Base-by-base conservation (phyloP, 352 stramenopile genomes). In the Phytophthora colocasiae region DNA sequence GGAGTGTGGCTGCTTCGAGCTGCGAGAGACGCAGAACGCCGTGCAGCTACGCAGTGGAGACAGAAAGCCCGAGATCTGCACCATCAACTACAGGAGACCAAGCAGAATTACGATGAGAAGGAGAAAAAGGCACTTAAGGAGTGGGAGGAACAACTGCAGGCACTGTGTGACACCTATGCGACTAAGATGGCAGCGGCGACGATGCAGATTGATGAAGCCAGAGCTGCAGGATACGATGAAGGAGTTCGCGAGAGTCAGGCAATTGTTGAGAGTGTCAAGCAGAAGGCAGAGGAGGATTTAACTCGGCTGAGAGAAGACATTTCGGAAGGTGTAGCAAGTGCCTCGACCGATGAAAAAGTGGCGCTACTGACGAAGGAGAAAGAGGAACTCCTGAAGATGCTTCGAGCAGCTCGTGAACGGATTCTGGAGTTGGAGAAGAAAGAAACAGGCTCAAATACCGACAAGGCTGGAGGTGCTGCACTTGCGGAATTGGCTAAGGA, bases 131-230 rank as follows among this genome's bases (percentile, higher is more conserved):
- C 86, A 4, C 58, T 81, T 5, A 58, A 81, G 17, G 71, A 85
- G 43, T 83, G 84, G 66, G 73, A 91, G 41, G 66, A 77, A 40
- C 72, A 91, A 38, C 84, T 89, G 53, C 75, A 92, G 63, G 64
- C 69, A 32, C 58, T 96, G 14, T 92, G 81, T 59, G 81, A 91
- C 43, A 73, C 70, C 6, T 96, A 92, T 61, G 85, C 94, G 59
- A 65, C 61, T 27, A 93, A 84, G 66, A 92, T 94, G 83, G 63
- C 63, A 1, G 76, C 89, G 55, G 70, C 76, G 12, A 92, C 81
- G n/a, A 71, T 87, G 54, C 85, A 94, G 54, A 86, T 96, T 43
- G 84, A 94, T 44, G 85, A 87, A n/a, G 85, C 87, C 0, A 69
- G 78, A 7, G 85, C 83, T 0, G 54, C 66, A 11, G 87, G 87